Evolutionary conservation across 1,139 yeast species (phyloP).

Genomic region (Sugiyamaella xylanicola): DNA sequence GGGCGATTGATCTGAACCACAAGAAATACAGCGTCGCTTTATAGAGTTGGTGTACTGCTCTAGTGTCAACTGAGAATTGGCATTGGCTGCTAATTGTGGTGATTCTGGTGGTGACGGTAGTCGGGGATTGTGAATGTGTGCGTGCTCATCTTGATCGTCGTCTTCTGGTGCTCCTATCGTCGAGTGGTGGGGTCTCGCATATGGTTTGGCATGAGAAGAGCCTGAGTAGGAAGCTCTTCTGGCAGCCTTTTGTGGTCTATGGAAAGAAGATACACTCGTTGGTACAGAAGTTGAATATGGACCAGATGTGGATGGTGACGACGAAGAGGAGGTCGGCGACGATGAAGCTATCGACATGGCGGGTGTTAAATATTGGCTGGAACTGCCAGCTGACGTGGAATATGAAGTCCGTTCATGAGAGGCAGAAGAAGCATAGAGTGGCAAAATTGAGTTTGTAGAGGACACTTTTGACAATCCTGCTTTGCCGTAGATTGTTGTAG

Average conservation of each 20-base stretch:
- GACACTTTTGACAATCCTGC: constrained; percentile 17
- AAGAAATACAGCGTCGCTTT: constrained; percentile 68
- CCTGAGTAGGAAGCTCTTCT: constrained; percentile 8
- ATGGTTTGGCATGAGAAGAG: constrained; percentile 3
- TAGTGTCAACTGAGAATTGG: constrained; percentile 15
- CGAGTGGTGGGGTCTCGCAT: constrained; percentile 5
- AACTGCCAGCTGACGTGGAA: background rate
- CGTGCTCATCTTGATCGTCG: constrained; percentile 11
- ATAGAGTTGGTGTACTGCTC: constrained; percentile 23
- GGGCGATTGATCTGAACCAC: constrained; percentile 90
- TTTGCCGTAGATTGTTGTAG: constrained; percentile 19
- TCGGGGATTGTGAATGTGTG: constrained; percentile 9
- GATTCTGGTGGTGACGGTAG: constrained; percentile 31
- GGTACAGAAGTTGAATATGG: background rate
- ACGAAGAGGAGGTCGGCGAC: background rate
- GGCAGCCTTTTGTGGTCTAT: constrained; percentile 9
- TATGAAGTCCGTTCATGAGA: constrained; percentile 19
- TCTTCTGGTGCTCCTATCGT: constrained; percentile 11
- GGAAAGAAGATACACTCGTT: background rate
- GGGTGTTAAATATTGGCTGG: background rate
- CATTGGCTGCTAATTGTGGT: constrained; percentile 13
- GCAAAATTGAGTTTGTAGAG: constrained; percentile 12
- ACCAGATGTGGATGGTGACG: constrained; percentile 4
- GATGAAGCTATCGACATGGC: no score
- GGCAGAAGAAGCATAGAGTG: constrained; percentile 17